A percentile compares a stretch with the other conserved stretches of the same genome.
Conservation (phyloP, 176 grass and related monocot species). For the Phragmites australis region DNA sequence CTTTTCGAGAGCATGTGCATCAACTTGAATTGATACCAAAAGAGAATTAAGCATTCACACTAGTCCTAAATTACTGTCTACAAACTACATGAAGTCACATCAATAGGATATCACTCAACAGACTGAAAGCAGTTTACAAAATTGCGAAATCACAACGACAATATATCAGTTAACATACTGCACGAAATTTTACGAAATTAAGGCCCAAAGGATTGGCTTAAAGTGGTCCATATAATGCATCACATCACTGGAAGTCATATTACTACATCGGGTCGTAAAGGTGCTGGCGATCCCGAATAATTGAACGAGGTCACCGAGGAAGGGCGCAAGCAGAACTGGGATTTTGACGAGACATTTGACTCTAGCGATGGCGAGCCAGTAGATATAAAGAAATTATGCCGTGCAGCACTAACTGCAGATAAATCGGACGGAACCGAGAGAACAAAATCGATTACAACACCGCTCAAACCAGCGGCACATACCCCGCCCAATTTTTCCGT, state of each 20-base stretch:
- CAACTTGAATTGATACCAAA: slow-evolving; percentile 4
- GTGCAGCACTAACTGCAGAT: too few relatives aligned
- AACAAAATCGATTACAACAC: not conserved
- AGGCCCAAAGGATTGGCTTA: not conserved
- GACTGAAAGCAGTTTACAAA: not conserved
- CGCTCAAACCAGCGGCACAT: not conserved
- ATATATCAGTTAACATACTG: not conserved
- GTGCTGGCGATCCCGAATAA: not conserved
- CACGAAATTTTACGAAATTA: not conserved
- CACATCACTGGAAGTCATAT: not conserved
- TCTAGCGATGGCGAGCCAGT: not conserved
- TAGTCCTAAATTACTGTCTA: too few relatives aligned
- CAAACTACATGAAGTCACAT: not conserved
- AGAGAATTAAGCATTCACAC: not conserved
- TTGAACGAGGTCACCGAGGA: too few relatives aligned
- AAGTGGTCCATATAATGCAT: not conserved
- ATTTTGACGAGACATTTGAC: not conserved
- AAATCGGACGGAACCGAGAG: too few relatives aligned
- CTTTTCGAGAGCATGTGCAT: not conserved
- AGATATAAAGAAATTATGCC: not conserved
- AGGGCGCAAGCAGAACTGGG: not conserved
- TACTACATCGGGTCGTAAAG: not conserved
- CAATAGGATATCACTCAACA: not conserved
- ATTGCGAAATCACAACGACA: not conserved
- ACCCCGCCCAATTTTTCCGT: not conserved